Evolutionary conservation across 805 yeast genomes (phyloP), one percentile per base, ranked within the genome.

Genomic region (Ogataea pilisensis): DNA sequence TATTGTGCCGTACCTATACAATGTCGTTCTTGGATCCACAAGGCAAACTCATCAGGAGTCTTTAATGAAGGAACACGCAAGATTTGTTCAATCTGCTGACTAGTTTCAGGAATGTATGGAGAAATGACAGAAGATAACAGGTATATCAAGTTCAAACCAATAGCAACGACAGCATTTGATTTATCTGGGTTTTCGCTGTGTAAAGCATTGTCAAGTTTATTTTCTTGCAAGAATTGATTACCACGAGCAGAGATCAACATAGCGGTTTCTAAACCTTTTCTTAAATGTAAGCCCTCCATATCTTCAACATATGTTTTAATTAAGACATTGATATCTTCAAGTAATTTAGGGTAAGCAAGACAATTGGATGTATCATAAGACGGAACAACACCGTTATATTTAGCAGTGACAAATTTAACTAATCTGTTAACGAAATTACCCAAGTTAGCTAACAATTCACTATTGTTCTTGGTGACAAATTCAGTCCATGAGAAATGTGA

Each of bases 401-500:
- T 93, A 41, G 96, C 90, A 61, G 75, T 80, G 38, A 82, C 88
- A 61, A 89, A 93, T 65, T 93, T 93, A 48, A 88, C 80, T 56
- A 91, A 71, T 68, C 99, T 83, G 72, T 93, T 93, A 43, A 89
- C 97, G 58, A 89, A 88, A 70, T 93, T 93, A 66, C 99, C 99
- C 61, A 93, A 73, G 68, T 93, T 93, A 38, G 98, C 96, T 65
- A 93, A 74, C 58, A 93, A 72, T 69, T 93, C 99, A 50, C 85
- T 78, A 71, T 93, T 93, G 65, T 93, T 93, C 66, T 89, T 85
- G 36, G 95, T 75, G 50, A 88, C 97, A 66, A 91, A 91, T 62
- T 93, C 98, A 42, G 76, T 76, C 99, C 99, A 93, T 4, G 98
- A 89, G 68, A 93, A 93, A 62, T 91, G 96, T 19, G 99, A 82